Evolutionary conservation across 2,329 filamentous ascomycete species (phyloP).

Genomic region (Fusarium nurragi): DNA sequence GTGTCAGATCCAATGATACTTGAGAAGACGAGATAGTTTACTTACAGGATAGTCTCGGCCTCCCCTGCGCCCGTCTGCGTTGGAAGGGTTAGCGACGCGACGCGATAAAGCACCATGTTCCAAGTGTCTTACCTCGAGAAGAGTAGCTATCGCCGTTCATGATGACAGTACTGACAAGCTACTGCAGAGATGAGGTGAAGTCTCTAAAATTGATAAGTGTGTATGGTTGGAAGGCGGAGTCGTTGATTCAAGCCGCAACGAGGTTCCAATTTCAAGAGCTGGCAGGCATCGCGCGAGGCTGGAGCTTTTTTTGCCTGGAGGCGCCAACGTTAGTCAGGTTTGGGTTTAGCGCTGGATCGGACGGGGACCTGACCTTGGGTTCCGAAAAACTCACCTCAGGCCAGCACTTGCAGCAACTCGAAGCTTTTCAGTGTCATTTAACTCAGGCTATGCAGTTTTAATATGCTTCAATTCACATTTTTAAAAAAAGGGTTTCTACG

Average conservation of each 20-base stretch:
- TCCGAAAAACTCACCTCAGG: constrained; percentile 10
- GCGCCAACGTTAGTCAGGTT: constrained; percentile 42
- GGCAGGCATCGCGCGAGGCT: constrained; percentile 52
- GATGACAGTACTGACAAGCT: constrained; percentile 45
- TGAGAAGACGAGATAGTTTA: constrained; percentile 13
- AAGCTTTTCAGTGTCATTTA: too few relatives aligned
- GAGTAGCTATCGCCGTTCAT: constrained; percentile 91
- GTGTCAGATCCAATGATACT: constrained; percentile 30
- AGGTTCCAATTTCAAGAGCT: constrained; percentile 44
- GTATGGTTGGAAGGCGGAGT: constrained; percentile 35
- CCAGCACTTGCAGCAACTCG: not conserved
- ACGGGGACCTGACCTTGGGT: constrained; percentile 5
- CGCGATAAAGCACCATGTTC: constrained; percentile 28
- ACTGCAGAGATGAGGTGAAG: constrained; percentile 16
- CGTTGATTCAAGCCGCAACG: constrained; percentile 44
- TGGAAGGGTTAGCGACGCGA: constrained; percentile 46
- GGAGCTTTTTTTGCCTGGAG: constrained; percentile 55
- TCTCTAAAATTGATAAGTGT: constrained; percentile 38
- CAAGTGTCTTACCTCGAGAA: constrained; percentile 71
- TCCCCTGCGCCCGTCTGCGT: constrained; percentile 60
- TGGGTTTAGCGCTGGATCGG: constrained; percentile 37
- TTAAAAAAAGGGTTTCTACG: too few relatives aligned
- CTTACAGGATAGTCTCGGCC: constrained; percentile 65
- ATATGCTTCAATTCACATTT: too few relatives aligned
- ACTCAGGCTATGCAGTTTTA: too few relatives aligned